Conservation (phyloP, 352 stramenopile species). For the Phytophthora fragariae region DNA sequence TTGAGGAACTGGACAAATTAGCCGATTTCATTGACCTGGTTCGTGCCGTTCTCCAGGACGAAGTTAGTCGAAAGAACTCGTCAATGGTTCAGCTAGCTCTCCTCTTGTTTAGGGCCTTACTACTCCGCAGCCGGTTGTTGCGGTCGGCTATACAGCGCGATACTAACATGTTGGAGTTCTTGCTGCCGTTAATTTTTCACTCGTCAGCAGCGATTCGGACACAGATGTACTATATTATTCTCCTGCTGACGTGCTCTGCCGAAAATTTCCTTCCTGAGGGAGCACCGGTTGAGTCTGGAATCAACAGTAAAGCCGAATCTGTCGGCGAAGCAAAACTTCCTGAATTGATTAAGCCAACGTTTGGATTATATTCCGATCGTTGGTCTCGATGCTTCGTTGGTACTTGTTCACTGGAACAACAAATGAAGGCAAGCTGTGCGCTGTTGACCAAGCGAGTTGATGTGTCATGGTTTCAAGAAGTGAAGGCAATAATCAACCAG, state of each 20-base stretch:
- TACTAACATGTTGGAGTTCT: constrained; percentile 22
- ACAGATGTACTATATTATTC: constrained; percentile 67
- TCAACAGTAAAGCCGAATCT: not conserved
- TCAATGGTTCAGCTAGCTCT: constrained; percentile 35
- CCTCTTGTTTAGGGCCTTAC: constrained; percentile 48
- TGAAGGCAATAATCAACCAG: constrained; percentile 20
- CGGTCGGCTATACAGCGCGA: constrained; percentile 45
- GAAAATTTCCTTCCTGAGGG: constrained; percentile 48
- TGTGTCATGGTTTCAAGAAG: constrained; percentile 34
- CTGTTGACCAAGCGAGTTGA: constrained; percentile 22
- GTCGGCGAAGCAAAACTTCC: constrained; percentile 33
- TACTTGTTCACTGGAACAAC: constrained; percentile 31
- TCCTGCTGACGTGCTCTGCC: constrained; percentile 60
- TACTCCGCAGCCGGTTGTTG: constrained; percentile 49
- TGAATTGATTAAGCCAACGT: constrained; percentile 43
- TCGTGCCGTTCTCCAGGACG: constrained; percentile 17
- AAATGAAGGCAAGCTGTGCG: constrained; percentile 20
- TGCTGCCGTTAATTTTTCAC: constrained; percentile 58
- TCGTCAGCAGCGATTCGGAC: constrained; percentile 45
- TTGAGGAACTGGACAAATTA: constrained; percentile 54
- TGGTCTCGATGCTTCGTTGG: constrained; percentile 48
- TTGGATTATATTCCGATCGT: constrained; percentile 48
- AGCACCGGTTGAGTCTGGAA: not conserved
- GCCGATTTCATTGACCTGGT: constrained; percentile 30
- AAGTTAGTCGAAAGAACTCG: constrained; percentile 15